A percentile compares a stretch with the other conserved stretches of the same genome.
Evolutionary conservation across 1,139 yeast species (phyloP).

Genomic region (Pichia sp.): DNA sequence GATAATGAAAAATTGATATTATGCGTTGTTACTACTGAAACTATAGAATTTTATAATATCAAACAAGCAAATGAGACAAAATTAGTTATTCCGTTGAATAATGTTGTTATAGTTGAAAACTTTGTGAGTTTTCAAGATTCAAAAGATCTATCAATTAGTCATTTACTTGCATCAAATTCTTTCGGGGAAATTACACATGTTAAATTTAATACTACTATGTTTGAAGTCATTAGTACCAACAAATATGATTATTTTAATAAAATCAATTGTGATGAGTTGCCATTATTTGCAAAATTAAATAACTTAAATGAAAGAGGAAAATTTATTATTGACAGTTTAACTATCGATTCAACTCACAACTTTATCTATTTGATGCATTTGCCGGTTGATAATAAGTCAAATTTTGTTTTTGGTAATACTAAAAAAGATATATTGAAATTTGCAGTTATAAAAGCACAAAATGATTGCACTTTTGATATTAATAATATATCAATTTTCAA

Average conservation of each 20-base stretch:
- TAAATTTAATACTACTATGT: constrained; percentile 1
- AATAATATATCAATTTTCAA: constrained; percentile 8
- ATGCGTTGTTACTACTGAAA: not conserved
- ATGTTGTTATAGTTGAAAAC: constrained; percentile 13
- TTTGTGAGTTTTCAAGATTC: constrained; percentile 12
- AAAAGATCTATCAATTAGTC: not conserved
- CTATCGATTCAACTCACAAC: constrained; percentile 16
- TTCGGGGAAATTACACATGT: constrained; percentile 15
- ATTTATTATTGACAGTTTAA: constrained; percentile 16
- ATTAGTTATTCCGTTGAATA: not conserved
- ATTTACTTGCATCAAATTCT: constrained; percentile 17
- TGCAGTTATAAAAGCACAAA: constrained; percentile 1
- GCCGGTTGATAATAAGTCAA: constrained; percentile 13
- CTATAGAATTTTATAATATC: not conserved
- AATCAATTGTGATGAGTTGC: constrained; percentile 13
- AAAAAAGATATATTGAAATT: constrained; percentile 18
- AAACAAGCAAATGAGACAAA: not conserved
- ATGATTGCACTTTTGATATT: not conserved
- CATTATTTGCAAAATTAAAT: constrained; percentile 20
- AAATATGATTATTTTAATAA: constrained; percentile 18
- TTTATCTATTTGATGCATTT: constrained; percentile 20
- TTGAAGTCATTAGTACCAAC: not conserved
- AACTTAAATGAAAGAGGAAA: constrained; percentile 13
- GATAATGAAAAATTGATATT: not conserved
- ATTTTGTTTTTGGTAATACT: constrained; percentile 13